phyloP scores from a whole-genome alignment of 495 filamentous ascomycete species.

The Talaromyces borbonicus region DNA sequence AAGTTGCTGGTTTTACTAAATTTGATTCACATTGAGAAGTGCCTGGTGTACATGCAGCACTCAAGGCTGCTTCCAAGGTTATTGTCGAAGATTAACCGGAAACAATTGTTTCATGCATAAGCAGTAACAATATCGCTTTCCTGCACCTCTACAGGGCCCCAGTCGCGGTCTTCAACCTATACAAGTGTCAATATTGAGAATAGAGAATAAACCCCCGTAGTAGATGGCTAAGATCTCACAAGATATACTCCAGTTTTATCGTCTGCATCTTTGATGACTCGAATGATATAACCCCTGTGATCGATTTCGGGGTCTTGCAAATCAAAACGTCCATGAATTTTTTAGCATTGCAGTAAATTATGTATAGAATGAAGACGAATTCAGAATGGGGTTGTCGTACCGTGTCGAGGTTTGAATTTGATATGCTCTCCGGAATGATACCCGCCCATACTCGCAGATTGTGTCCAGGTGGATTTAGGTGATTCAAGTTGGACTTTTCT shows the following conservation, averaged over 20 bases:
- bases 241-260: constrained; percentile 2
- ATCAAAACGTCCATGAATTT: too few relatives aligned
- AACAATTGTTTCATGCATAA: neutral
- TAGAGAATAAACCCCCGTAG: neutral
- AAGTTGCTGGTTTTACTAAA: too few relatives aligned
- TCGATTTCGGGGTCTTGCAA: constrained; percentile 2
- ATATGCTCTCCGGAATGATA: neutral
- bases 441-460: constrained; percentile 2
- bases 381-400: too few relatives aligned
- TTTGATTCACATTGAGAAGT: too few relatives aligned
- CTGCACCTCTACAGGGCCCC: constrained; percentile 1
- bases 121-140: constrained; percentile 2
- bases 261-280: constrained; percentile 2
- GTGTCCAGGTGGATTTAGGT: neutral
- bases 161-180: constrained; percentile 6
- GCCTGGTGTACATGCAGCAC: too few relatives aligned
- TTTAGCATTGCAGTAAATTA: too few relatives aligned
- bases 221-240: neutral
- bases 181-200: neutral
- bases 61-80: too few relatives aligned
- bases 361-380: too few relatives aligned
- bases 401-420: constrained; percentile 4
- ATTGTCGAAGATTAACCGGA: too few relatives aligned
- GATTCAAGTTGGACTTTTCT: too few relatives aligned
- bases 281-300: constrained; percentile 3